Evolutionary conservation across 768 basidiomycete genomes (phyloP), one percentile per base, ranked within the genome.

Genomic region (Pleurotus eryngii): DNA sequence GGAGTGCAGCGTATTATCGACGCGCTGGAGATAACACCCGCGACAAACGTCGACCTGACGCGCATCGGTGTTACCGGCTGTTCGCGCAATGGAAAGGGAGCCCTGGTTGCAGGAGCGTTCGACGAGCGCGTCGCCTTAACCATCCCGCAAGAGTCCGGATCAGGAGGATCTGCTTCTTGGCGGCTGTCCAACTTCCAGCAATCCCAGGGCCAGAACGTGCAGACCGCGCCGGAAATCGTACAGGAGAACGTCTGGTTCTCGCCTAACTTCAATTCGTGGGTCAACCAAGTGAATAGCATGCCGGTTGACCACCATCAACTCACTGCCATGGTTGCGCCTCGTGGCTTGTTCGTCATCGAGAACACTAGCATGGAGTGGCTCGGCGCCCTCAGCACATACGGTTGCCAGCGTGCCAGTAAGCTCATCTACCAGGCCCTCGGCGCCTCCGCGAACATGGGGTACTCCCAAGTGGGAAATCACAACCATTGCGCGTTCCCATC

Each of bases 211-310:
- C 51, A 54, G 39, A 54, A 54, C 39, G 51, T 54, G 7, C 84
- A 85, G 68, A 81, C 81, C 5, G 81, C 82, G 3, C 73, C 74
- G 4, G 79, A 85, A 65, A 85, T 85, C 61, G 77, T 85, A 56
- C 68, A 68, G 42, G 83, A 85, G 72, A 84, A 85, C 66, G 82
- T 82, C 30, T 85, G 84, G 83, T 82, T 84, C 76, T 80, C 79
- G 26, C 69, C 75, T 15, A 65, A 63, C 51, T 84, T 84, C 68
- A 68, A 76, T 55, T 68, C 71, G 55, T 83, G 74, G 68, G 77
- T 77, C 5, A 76, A 73, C 67, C 67, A 70, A 42, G 70, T 83
- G 27, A 66, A 68, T 63, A 64, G 61, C 53, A 77, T 85, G n/a
- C 81, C 82, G 9, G 77, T 77, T 67, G 84, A 85, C 69, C 84